Evolutionary conservation across 2,329 filamentous ascomycete species (phyloP).

Genomic region (Penicillium sp.): DNA sequence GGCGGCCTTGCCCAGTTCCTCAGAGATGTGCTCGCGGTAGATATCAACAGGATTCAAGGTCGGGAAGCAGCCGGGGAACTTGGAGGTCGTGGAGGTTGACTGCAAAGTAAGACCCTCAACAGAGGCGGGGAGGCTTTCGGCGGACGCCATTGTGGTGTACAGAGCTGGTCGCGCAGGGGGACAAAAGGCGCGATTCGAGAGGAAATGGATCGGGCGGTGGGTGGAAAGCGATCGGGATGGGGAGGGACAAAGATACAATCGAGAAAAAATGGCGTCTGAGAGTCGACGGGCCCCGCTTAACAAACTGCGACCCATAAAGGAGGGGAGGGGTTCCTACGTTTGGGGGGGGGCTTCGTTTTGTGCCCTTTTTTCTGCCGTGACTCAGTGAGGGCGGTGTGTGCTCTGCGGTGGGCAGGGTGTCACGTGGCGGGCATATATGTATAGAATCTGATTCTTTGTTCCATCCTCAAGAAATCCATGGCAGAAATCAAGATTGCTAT

Average conservation of each 20-base stretch:
- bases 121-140: slow-evolving; percentile 37
- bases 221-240: slow-evolving; percentile 7
- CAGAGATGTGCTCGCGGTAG: slow-evolving; percentile 52
- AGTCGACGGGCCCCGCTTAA: slow-evolving; percentile 46
- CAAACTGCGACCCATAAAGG: slow-evolving; percentile 45
- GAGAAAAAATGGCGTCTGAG: slow-evolving; percentile 35
- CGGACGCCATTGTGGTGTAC: slow-evolving; percentile 39
- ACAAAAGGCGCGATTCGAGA: slow-evolving; percentile 15
- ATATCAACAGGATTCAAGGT: slow-evolving; percentile 52
- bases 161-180: slow-evolving; percentile 18
- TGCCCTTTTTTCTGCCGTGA: slow-evolving; percentile 33
- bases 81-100: slow-evolving; percentile 43
- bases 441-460: not conserved
- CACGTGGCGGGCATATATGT: too few relatives aligned
- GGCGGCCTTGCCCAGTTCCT: slow-evolving; percentile 42
- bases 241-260: slow-evolving; percentile 4
- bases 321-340: slow-evolving; percentile 24
- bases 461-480: not conserved
- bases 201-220: slow-evolving; percentile 10
- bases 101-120: slow-evolving; percentile 47
- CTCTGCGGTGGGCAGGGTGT: slow-evolving; percentile 40
- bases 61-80: slow-evolving; percentile 47
- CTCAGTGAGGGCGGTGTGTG: slow-evolving; percentile 36
- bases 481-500: too few relatives aligned
- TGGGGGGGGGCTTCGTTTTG: slow-evolving; percentile 26